Percentiles rank a stretch among this genome's conserved stretches.
Conservation (phyloP, 768 basidiomycete species). For the Boletus rufocinnamomeus region DNA sequence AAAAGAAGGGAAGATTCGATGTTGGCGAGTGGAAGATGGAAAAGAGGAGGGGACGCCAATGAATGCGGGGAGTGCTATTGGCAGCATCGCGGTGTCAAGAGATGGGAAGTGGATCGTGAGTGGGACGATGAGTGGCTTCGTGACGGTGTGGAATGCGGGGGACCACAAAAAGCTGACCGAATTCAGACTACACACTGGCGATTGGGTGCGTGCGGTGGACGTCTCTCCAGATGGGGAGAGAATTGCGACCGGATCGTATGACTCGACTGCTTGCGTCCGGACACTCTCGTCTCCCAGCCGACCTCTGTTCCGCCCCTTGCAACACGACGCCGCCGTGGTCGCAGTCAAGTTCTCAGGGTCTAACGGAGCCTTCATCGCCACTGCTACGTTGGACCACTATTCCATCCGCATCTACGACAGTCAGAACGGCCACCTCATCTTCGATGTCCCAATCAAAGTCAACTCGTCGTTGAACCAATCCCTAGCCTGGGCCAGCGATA, state of each 20-base stretch:
- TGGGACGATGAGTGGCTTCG: background rate
- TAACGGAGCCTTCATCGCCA: background rate
- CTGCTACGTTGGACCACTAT: background rate
- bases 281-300: background rate
- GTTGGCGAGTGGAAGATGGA: background rate
- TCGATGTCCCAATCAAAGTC: background rate
- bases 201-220: background rate
- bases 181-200: background rate
- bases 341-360: background rate
- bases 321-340: background rate
- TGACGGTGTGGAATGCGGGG: background rate
- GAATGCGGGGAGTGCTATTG: background rate
- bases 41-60: background rate
- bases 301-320: background rate
- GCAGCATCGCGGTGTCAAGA: background rate
- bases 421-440: background rate
- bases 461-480: background rate
- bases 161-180: background rate
- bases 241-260: background rate
- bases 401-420: background rate
- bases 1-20: background rate
- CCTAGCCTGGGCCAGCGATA: background rate
- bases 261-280: background rate
- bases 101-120: background rate
- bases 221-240: background rate